Evolutionary conservation across 2,329 filamentous ascomycete genomes (phyloP).

Genomic region (Drechmeria coniospora): DNA sequence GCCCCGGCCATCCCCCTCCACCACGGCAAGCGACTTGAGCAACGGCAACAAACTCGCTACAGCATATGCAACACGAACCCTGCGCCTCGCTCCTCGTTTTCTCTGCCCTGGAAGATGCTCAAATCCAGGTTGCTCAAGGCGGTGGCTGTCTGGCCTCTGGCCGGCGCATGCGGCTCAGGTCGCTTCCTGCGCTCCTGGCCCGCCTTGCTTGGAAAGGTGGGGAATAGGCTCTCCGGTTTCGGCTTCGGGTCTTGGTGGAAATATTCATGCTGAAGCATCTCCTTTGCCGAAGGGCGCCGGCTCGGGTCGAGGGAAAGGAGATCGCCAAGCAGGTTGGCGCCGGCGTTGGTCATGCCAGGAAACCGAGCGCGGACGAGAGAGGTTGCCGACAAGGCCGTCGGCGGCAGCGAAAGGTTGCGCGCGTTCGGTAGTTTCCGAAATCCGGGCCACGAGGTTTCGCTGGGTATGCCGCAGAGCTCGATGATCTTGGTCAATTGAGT

Average conservation of each 20-base stretch:
- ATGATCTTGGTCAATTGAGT: conserved; percentile 83
- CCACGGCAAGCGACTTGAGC: neutral
- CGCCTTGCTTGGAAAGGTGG: conserved; percentile 90
- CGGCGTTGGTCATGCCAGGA: conserved; percentile 63
- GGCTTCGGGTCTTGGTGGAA: conserved; percentile 81
- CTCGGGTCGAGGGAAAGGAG: conserved; percentile 64
- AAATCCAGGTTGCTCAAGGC: conserved; percentile 46
- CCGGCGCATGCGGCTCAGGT: conserved; percentile 66
- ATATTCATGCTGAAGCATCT: conserved; percentile 68
- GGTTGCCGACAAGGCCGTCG: conserved; percentile 22
- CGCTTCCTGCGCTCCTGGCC: conserved; percentile 70
- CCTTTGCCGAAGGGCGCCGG: conserved; percentile 50
- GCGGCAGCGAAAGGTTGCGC: conserved; percentile 56
- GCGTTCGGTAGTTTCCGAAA: conserved; percentile 84
- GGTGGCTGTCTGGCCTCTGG: conserved; percentile 48
- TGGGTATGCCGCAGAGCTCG: conserved; percentile 73
- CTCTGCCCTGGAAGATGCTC: conserved; percentile 53
- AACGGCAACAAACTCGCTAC: conserved; percentile 5
- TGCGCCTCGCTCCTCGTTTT: conserved; percentile 48
- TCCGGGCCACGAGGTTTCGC: conserved; percentile 66
- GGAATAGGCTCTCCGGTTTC: conserved; percentile 85
- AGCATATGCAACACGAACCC: conserved; percentile 51
- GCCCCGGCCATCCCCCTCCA: too few relatives aligned
- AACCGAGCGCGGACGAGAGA: conserved; percentile 62
- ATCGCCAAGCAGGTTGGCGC: conserved; percentile 50